Evolutionary conservation across 345 rosid species (phyloP).

Genomic region (Ceriops decandra): DNA sequence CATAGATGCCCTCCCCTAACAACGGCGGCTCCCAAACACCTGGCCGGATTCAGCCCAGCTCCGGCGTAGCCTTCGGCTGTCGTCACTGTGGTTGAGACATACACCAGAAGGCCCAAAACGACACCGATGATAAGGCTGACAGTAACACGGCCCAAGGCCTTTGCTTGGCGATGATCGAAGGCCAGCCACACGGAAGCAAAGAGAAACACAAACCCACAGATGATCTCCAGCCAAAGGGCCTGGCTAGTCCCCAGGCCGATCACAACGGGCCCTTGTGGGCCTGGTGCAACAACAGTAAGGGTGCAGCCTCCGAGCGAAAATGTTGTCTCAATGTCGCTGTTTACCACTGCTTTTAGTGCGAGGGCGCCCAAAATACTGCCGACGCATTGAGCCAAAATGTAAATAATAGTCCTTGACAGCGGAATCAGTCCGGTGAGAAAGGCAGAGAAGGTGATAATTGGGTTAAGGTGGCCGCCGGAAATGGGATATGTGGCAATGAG

Average conservation of each 20-base stretch:
- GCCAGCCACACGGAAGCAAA: slow-evolving; percentile 42
- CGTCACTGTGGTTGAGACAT: slow-evolving; percentile 40
- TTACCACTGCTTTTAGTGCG: slow-evolving; percentile 29
- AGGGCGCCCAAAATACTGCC: slow-evolving; percentile 36
- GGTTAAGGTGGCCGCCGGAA: slow-evolving; percentile 45
- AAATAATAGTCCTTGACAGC: slow-evolving; percentile 19
- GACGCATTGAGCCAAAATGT: slow-evolving; percentile 37
- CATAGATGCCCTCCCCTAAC: slow-evolving; percentile 29
- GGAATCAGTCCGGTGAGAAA: slow-evolving; percentile 27
- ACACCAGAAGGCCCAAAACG: slow-evolving; percentile 37
- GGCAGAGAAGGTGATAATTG: slow-evolving; percentile 31
- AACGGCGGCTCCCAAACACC: slow-evolving; percentile 42
- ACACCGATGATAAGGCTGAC: slow-evolving; percentile 33
- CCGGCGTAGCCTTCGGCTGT: slow-evolving; percentile 41
- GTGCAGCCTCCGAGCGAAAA: slow-evolving; percentile 42
- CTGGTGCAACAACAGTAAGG: slow-evolving; percentile 19
- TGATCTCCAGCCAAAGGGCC: slow-evolving; percentile 35
- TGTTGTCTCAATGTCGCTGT: slow-evolving; percentile 12
- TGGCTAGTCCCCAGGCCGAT: slow-evolving; percentile 17
- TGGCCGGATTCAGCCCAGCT: slow-evolving; percentile 50
- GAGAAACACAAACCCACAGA: slow-evolving; percentile 37
- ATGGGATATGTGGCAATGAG: slow-evolving; percentile 31
- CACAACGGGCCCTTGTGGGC: slow-evolving; percentile 24
- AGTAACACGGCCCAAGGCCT: slow-evolving; percentile 31
- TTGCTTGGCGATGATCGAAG: slow-evolving; percentile 39